phyloP scores from a whole-genome alignment of 2,329 filamentous ascomycete species.

The Dryadomyces quercus-mongolicae region DNA sequence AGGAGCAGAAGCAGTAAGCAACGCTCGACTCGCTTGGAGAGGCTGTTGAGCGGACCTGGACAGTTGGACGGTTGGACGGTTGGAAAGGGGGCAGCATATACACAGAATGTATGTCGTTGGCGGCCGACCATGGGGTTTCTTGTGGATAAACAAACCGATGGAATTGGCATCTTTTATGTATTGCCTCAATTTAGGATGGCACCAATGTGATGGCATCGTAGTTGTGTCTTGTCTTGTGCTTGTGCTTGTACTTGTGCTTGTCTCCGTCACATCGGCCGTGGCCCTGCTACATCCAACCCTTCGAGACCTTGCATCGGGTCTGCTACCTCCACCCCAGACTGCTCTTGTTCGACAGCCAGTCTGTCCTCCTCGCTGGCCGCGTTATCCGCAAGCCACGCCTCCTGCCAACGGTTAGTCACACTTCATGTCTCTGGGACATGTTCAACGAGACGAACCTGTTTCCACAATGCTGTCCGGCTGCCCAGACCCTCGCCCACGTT shows the following conservation, averaged over 20 bases:
- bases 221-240: neutral
- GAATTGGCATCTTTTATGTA: neutral
- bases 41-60: neutral
- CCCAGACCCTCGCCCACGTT: conserved; percentile 77
- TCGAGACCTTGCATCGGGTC: conserved; percentile 97
- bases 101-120: neutral
- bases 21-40: too few relatives aligned
- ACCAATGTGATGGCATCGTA: neutral
- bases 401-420: conserved; percentile 38
- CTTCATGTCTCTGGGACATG: neutral
- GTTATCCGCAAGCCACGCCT: conserved; percentile 85
- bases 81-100: neutral
- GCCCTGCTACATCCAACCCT: conserved; percentile 85
- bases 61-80: neutral
- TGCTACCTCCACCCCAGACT: conserved; percentile 40
- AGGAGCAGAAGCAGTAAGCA: conserved; percentile 4
- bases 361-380: conserved; percentile 73
- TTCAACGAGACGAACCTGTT: conserved; percentile 55
- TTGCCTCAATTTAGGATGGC: too few relatives aligned
- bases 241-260: neutral
- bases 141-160: neutral
- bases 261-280: conserved; percentile 53
- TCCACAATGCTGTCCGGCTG: conserved; percentile 91
- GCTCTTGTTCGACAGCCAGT: conserved; percentile 41
- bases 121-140: neutral